Percentiles rank a stretch among this genome's conserved stretches.
phyloP scores from a whole-genome alignment of 345 rosid species.

The Eutrema japonicum region DNA sequence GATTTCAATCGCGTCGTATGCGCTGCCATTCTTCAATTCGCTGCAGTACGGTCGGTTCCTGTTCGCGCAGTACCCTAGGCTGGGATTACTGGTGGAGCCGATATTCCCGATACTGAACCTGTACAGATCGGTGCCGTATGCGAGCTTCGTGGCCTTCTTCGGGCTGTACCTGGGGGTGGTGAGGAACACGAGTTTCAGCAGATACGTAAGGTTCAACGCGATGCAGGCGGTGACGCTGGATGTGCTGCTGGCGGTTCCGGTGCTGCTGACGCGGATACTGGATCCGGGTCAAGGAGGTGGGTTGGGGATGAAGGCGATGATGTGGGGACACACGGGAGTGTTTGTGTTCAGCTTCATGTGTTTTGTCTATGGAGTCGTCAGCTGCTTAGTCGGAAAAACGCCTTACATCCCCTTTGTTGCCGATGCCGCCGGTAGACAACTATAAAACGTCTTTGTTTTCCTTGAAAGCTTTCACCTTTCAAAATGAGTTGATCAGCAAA shows the following conservation, averaged over 20 bases:
- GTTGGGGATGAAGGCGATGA: slow-evolving; percentile 58
- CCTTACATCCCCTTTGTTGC: slow-evolving; percentile 86
- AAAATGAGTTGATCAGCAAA: neutral
- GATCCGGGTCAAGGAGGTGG: slow-evolving; percentile 71
- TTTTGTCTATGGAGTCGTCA: slow-evolving; percentile 62
- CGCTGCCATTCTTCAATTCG: slow-evolving; percentile 86
- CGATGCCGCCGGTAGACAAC: slow-evolving; percentile 81
- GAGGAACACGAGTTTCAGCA: slow-evolving; percentile 70
- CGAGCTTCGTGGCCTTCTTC: slow-evolving; percentile 89
- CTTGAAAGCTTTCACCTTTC: neutral
- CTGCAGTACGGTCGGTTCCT: slow-evolving; percentile 87
- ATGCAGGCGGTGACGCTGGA: slow-evolving; percentile 95
- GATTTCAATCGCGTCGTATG: slow-evolving; percentile 72
- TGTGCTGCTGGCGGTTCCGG: slow-evolving; percentile 76
- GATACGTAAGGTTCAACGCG: slow-evolving; percentile 75
- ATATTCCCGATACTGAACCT: slow-evolving; percentile 67
- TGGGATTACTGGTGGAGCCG: slow-evolving; percentile 65
- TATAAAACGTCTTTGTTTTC: slow-evolving; percentile 35
- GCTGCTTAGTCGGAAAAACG: slow-evolving; percentile 68
- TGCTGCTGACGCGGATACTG: slow-evolving; percentile 63
- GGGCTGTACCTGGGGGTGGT: slow-evolving; percentile 83
- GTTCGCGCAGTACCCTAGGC: slow-evolving; percentile 63
- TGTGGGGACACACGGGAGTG: slow-evolving; percentile 75
- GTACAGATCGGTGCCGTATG: slow-evolving; percentile 81
- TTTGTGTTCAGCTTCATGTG: slow-evolving; percentile 76